A percentile compares a stretch with the other conserved stretches of the same genome.
phyloP scores from a whole-genome alignment of 805 yeast species.

The Wickerhamiella australiensis region DNA sequence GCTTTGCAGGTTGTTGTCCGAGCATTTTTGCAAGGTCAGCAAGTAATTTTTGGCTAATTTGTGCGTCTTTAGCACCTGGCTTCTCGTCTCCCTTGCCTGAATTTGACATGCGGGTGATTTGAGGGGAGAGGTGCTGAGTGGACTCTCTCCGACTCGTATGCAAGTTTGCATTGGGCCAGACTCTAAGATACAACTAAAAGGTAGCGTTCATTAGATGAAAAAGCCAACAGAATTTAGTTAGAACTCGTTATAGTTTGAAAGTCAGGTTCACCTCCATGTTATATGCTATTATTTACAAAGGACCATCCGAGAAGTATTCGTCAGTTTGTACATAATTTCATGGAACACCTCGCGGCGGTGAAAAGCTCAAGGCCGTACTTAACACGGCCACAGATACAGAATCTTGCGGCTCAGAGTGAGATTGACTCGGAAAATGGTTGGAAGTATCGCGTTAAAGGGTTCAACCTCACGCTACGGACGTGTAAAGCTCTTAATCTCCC shows the following conservation, averaged over 20 bases:
- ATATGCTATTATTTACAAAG: no score
- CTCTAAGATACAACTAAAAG: no score
- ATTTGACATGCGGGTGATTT: neutral
- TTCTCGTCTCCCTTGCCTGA: neutral
- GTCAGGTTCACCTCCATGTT: no score
- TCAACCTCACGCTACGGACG: slow-evolving; percentile 17
- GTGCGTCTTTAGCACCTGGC: neutral
- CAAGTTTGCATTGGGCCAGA: neutral
- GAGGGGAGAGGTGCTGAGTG: neutral
- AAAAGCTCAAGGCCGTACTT: slow-evolving; percentile 44
- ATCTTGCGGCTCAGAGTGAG: slow-evolving; percentile 38
- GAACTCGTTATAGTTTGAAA: neutral
- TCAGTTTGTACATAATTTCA: slow-evolving; percentile 7
- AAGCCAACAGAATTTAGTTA: neutral
- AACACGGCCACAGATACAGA: slow-evolving; percentile 41
- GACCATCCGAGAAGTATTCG: slow-evolving; percentile 1
- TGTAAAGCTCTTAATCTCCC: slow-evolving; percentile 33
- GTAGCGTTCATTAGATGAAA: no score
- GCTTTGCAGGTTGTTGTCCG: slow-evolving; percentile 16
- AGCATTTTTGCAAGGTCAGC: slow-evolving; percentile 17
- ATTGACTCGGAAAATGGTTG: slow-evolving; percentile 40
- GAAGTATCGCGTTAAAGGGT: slow-evolving; percentile 36
- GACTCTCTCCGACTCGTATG: neutral
- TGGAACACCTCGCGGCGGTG: slow-evolving; percentile 8
- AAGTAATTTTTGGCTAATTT: slow-evolving; percentile 6